Conservation (phyloP, 129 eudicot genomes). For the sunflower (Helianthus annuus) region HanXRQr2.0-SUNRISE NC_035434.2:56487057-56487556, state of each 20-base stretch:
- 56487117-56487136: too few relatives aligned
- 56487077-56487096: too few relatives aligned
- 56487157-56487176: too few relatives aligned
- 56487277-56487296: conserved; percentile 43
- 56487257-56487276: too few relatives aligned
- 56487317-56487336: conserved; percentile 40
- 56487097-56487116: too few relatives aligned
- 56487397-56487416: conserved; percentile 51
- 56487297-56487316: conserved; percentile 45
- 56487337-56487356: too few relatives aligned
- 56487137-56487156: too few relatives aligned
- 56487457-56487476: conserved; percentile 34
- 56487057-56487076: too few relatives aligned
- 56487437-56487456: conserved; percentile 44
- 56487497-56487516: conserved; percentile 52
- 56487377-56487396: conserved; percentile 54
- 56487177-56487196: too few relatives aligned
- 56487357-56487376: too few relatives aligned
- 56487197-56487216: conserved; percentile 36
- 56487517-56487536: conserved; percentile 35
- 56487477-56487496: conserved; percentile 55
- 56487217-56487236: conserved; percentile 58
- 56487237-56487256: too few relatives aligned
- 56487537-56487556: background rate
- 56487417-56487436: conserved; percentile 58